A percentile compares a stretch with the other conserved stretches of the same genome.
Conservation (phyloP, 345 rosid species). For the Ceriops decandra region DNA sequence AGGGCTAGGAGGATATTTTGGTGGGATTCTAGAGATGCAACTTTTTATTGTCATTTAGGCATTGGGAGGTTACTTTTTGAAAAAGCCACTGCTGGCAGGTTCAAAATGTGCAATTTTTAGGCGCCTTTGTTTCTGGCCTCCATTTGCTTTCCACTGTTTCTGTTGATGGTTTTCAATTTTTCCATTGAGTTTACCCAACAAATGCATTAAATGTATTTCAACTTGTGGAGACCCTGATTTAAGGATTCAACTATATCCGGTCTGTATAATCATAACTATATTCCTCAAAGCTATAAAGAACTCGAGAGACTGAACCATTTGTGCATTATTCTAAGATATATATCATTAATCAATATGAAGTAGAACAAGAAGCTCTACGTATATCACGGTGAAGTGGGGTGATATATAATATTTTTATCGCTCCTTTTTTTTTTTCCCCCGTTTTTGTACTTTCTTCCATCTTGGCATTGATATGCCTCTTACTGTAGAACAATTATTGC, state of each 20-base stretch:
- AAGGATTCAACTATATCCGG: not conserved
- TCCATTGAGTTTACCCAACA: not conserved
- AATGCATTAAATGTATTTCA: not conserved
- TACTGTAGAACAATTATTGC: too few relatives aligned
- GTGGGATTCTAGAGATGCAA: slow-evolving; percentile 19
- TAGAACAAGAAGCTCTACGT: not conserved
- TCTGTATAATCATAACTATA: not conserved
- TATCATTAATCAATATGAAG: not conserved
- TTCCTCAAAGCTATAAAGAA: not conserved
- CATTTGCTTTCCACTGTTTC: slow-evolving; percentile 17
- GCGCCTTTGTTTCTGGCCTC: slow-evolving; percentile 16
- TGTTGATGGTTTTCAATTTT: slow-evolving; percentile 14
- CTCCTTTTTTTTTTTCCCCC: too few relatives aligned
- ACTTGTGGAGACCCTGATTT: not conserved
- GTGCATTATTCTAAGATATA: too few relatives aligned
- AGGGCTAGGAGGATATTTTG: slow-evolving; percentile 15
- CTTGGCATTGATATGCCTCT: too few relatives aligned
- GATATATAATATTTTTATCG: not conserved
- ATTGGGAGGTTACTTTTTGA: not conserved
- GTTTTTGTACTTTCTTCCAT: too few relatives aligned
- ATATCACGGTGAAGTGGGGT: not conserved
- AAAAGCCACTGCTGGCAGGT: slow-evolving; percentile 11
- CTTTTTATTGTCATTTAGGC: not conserved
- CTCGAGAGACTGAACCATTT: too few relatives aligned
- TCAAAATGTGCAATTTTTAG: slow-evolving; percentile 6